phyloP scores from a whole-genome alignment of 2,329 filamentous ascomycete species.

The Aulographum hederae region DNA sequence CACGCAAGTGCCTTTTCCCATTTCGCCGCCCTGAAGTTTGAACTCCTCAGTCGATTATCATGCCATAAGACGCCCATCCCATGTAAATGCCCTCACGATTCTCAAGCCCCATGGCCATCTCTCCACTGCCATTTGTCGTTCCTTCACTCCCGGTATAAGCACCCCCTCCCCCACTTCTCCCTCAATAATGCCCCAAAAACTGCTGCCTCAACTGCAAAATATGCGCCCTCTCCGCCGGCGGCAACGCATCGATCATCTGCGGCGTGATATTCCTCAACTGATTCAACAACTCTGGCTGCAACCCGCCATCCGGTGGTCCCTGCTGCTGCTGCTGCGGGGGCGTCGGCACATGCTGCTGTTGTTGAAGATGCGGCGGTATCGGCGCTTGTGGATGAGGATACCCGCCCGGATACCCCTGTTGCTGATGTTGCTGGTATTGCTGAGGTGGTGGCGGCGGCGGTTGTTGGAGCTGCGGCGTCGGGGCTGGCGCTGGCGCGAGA shows the following conservation, averaged over 20 bases:
- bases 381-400: too few relatives aligned
- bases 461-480: constrained; percentile 24
- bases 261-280: constrained; percentile 28
- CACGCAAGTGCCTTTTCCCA: too few relatives aligned
- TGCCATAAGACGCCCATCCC: too few relatives aligned
- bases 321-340: constrained; percentile 14
- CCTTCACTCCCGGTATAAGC: too few relatives aligned
- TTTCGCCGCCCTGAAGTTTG: too few relatives aligned
- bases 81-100: too few relatives aligned
- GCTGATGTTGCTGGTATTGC: constrained; percentile 8
- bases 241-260: constrained; percentile 59
- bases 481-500: too few relatives aligned
- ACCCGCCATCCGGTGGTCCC: constrained; percentile 20
- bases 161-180: too few relatives aligned
- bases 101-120: too few relatives aligned
- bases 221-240: constrained; percentile 57
- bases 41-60: too few relatives aligned
- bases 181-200: constrained; percentile 30
- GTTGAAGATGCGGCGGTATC: constrained; percentile 7
- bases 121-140: too few relatives aligned
- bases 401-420: constrained; percentile 7
- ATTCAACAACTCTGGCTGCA: constrained; percentile 28
- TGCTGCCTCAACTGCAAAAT: constrained; percentile 59
- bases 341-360: constrained; percentile 5
- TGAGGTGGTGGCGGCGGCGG: constrained; percentile 14